A percentile compares a stretch with the other conserved stretches of the same genome.
Evolutionary conservation across 148 eudicot genomes (phyloP).

Genomic region (Diospyros kaki): DNA sequence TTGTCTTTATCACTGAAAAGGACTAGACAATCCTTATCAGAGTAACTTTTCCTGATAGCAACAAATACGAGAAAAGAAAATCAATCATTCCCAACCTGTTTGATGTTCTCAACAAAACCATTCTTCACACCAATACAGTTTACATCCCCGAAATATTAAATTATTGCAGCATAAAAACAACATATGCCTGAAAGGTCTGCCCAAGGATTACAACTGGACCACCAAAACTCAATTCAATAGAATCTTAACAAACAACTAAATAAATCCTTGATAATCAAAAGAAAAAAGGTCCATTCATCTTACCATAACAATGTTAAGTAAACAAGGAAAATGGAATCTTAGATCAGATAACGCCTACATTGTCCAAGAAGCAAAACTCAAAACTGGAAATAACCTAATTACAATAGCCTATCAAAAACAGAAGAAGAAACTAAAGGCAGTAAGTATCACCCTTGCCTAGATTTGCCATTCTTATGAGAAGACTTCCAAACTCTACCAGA

Average conservation of each 20-base stretch:
- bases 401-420: not conserved
- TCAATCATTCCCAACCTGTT: not conserved
- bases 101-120: not conserved
- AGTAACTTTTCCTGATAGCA: not conserved
- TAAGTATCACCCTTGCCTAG: not conserved
- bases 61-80: constrained; percentile 3
- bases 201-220: constrained; percentile 7
- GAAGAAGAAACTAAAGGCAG: not conserved
- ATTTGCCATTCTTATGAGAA: not conserved
- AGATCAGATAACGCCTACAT: constrained; percentile 3
- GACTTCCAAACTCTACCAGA: not conserved
- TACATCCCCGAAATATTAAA: not conserved
- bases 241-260: not conserved
- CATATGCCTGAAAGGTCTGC: not conserved
- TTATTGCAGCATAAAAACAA: not conserved
- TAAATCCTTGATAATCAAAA: not conserved
- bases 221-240: not conserved
- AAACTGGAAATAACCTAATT: not conserved
- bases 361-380: not conserved
- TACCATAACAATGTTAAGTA: not conserved
- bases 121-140: not conserved
- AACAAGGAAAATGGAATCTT: not conserved
- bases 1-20: not conserved
- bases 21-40: not conserved
- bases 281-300: not conserved